phyloP scores from a whole-genome alignment of 257 asterid genomes.

The Haberlea rhodopensis region DNA sequence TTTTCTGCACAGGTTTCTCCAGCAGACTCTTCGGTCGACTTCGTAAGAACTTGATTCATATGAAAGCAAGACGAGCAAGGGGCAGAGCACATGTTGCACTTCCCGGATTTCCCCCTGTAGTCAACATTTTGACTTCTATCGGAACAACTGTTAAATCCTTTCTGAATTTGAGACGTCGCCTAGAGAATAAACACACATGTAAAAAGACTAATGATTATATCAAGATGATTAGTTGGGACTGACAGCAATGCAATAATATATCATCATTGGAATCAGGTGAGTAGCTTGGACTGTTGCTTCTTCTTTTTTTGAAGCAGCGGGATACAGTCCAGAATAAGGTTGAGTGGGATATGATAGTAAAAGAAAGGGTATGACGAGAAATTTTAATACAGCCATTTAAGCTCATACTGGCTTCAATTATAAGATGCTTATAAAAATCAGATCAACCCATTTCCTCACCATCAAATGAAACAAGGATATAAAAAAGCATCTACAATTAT shows the following conservation, averaged over 20 bases:
- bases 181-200: constrained; percentile 26
- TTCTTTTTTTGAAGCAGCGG: background rate
- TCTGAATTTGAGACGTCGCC: constrained; percentile 45
- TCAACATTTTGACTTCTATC: constrained; percentile 36
- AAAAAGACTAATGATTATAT: constrained; percentile 11
- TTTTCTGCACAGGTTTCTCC: constrained; percentile 60
- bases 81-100: constrained; percentile 65
- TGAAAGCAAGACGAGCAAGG: constrained; percentile 73
- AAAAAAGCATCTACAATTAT: too few species aligned
- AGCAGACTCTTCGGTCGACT: constrained; percentile 59
- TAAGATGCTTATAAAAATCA: too few species aligned
- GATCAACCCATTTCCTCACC: too few species aligned
- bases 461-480: too few species aligned
- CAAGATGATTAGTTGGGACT: background rate
- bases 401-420: too few species aligned
- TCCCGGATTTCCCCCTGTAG: constrained; percentile 41
- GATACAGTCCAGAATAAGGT: background rate
- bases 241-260: constrained; percentile 15
- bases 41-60: constrained; percentile 45
- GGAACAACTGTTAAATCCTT: constrained; percentile 30
- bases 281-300: background rate
- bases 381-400: too few species aligned
- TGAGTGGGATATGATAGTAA: too few species aligned
- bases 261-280: background rate
- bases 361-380: too few species aligned